phyloP scores from a whole-genome alignment of 2,329 filamentous ascomycete genomes.

The Claviceps sp. region DNA sequence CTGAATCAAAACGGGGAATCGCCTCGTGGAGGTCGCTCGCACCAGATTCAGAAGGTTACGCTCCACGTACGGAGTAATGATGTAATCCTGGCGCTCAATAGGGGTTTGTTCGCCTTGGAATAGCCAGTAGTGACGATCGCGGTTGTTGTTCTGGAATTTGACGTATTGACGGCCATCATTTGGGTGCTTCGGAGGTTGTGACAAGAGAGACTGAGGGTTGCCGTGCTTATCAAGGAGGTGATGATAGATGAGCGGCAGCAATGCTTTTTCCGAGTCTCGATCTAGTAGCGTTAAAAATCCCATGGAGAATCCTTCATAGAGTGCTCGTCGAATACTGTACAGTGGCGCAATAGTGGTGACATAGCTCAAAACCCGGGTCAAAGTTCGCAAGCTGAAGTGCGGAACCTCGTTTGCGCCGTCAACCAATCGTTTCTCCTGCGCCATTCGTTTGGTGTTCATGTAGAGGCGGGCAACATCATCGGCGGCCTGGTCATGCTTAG shows the following conservation, averaged over 20 bases:
- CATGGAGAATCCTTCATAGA: constrained; percentile 97
- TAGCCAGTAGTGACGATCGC: constrained; percentile 75
- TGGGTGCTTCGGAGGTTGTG: constrained; percentile 65
- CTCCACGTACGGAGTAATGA: constrained; percentile 90
- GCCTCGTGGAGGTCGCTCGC: constrained; percentile 77
- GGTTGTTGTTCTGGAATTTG: constrained; percentile 53
- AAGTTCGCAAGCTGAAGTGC: constrained; percentile 89
- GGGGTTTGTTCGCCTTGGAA: constrained; percentile 53
- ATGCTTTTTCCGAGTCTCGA: constrained; percentile 62
- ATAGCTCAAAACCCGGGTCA: constrained; percentile 82
- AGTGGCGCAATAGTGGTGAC: constrained; percentile 71
- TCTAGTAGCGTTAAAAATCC: constrained; percentile 87
- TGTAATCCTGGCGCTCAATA: constrained; percentile 75
- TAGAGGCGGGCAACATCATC: constrained; percentile 80
- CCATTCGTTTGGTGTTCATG: constrained; percentile 70
- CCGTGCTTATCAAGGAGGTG: constrained; percentile 59
- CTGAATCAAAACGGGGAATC: constrained; percentile 89
- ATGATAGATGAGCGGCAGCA: constrained; percentile 68
- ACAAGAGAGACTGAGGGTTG: constrained; percentile 59
- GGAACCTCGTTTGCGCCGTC: constrained; percentile 93
- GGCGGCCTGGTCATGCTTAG: constrained; percentile 58
- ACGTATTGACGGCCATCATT: constrained; percentile 67
- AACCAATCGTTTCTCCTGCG: constrained; percentile 65
- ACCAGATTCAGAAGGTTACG: constrained; percentile 91
- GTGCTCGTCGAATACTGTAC: constrained; percentile 71